A percentile compares a stretch with the other conserved stretches of the same genome.
Evolutionary conservation across 345 rosid genomes (phyloP).

Genomic region (thale cress (Arabidopsis thaliana)): TAIR10.1 NC_003071.7:12892501-12893000

Average conservation of each 20-base stretch:
- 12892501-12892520: conserved; percentile 9
- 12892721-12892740: background rate
- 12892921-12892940: background rate
- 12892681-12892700: background rate
- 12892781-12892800: background rate
- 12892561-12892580: background rate
- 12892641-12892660: conserved; percentile 1
- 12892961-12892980: too few species aligned
- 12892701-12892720: background rate
- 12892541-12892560: background rate
- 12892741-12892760: background rate
- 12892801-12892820: background rate
- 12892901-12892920: conserved; percentile 11
- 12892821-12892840: background rate
- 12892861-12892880: background rate
- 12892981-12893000: background rate
- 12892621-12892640: conserved; percentile 8
- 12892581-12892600: background rate
- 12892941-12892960: background rate
- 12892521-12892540: conserved; percentile 13
- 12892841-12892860: background rate
- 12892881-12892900: background rate
- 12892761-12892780: background rate
- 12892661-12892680: background rate
- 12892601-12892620: background rate